These are phyloP conservation scores for Cryptomeria japonica DNA, from an alignment of 75 land plant genomes.

Conservation along the genomic window DNA sequence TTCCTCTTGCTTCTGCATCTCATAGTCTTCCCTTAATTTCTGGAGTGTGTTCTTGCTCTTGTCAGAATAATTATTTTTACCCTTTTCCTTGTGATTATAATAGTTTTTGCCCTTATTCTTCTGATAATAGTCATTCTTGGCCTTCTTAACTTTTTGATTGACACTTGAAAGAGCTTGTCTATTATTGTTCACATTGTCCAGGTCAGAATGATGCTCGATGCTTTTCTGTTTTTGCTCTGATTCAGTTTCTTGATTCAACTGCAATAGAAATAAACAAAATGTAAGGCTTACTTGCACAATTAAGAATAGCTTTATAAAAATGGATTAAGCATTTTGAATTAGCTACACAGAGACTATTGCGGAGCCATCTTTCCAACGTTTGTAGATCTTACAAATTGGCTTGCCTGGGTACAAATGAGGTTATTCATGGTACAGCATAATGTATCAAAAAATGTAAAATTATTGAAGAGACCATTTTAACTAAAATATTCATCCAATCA, in stretches of 20 bases:
- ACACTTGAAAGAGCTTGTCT: background rate
- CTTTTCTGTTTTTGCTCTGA: background rate
- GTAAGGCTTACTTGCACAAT: background rate
- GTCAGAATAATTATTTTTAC: background rate
- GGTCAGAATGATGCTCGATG: background rate
- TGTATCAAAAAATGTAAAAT: background rate
- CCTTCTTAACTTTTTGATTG: background rate
- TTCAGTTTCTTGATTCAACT: constrained; percentile 3
- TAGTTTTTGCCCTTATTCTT: background rate
- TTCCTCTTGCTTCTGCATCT: constrained; percentile 45
- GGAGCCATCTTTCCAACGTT: background rate
- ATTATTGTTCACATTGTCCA: background rate
- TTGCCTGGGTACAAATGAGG: background rate
- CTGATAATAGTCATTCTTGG: background rate
- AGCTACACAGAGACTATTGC: background rate
- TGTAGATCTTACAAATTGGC: background rate
- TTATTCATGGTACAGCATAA: background rate
- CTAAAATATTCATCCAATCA: background rate
- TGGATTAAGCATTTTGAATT: background rate
- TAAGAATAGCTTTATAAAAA: background rate
- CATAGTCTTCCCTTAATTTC: constrained; percentile 42
- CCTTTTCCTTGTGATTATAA: background rate
- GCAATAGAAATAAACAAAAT: background rate
- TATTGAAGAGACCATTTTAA: background rate
- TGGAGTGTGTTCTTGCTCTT: constrained; percentile 26